Evolutionary conservation across 208 protist species (phyloP).

Genomic region (Crithidia brevicula): DNA sequence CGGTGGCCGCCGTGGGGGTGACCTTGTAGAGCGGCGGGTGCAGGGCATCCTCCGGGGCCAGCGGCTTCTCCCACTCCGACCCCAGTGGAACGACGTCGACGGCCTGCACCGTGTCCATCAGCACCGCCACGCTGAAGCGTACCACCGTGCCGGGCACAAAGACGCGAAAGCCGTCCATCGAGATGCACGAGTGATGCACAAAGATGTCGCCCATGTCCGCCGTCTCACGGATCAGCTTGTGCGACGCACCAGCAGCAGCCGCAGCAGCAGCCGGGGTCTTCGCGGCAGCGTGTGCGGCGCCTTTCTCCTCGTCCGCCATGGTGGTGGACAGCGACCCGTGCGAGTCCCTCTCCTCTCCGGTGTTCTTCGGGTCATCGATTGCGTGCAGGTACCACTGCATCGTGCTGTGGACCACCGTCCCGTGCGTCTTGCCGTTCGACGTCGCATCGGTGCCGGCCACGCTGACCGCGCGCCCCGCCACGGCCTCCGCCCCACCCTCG

Average conservation of each 20-base stretch:
- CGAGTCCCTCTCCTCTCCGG: neutral
- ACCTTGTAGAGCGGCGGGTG: conserved; percentile 33
- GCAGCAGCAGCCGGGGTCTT: neutral
- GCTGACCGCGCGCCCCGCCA: neutral
- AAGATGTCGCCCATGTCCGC: conserved; percentile 60
- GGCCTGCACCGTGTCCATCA: conserved; percentile 64
- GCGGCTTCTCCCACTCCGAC: conserved; percentile 13
- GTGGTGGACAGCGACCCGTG: neutral
- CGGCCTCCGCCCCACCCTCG: no score
- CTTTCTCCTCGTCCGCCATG: neutral
- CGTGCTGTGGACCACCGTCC: conserved; percentile 38
- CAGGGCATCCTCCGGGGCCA: neutral
- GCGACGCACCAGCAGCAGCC: conserved; percentile 6
- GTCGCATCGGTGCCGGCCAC: neutral
- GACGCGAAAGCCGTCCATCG: conserved; percentile 58
- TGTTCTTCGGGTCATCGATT: neutral
- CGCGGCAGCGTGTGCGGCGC: no score
- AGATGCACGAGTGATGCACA: conserved; percentile 66
- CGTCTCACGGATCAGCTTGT: conserved; percentile 33
- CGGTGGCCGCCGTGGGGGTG: conserved; percentile 22
- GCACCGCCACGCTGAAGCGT: conserved; percentile 50
- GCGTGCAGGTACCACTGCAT: conserved; percentile 52
- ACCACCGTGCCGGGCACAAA: conserved; percentile 50
- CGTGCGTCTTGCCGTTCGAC: conserved; percentile 20
- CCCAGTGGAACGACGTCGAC: conserved; percentile 53